Base-by-base conservation (phyloP, 352 stramenopile genomes). In the Saprolegnia parasitica region DNA sequence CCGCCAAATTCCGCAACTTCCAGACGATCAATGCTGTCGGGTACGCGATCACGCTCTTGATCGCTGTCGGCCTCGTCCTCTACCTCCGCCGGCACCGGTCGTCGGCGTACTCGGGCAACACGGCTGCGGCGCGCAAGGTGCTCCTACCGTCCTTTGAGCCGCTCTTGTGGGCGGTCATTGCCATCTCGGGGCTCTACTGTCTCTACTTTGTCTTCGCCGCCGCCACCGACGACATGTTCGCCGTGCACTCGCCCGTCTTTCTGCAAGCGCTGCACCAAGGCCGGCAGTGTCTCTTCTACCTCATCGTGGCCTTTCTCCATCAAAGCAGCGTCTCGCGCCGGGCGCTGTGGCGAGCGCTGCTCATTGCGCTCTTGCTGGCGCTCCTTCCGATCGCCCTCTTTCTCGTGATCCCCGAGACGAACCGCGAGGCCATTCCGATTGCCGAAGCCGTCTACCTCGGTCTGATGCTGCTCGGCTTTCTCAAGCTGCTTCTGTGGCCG, bases 31-130 rank as follows among this genome's bases (percentile, higher is more conserved):
- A 83, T 21, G 56, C 76, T 26, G 42, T 79, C 18, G 77, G 77
- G 35, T 86, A 84, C 56, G 70, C 71, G n/a, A 74, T 77, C 66
- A 82, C 84, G 73, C 77, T 76, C 21, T 16, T 58, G 11, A 72
- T 84, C 45, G 77, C 71, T 55, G 37, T 78, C 47, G 46, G 72
- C 21, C 72, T 91, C 15, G 71, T 87, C 26, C 20, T 42, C 11
- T 90, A 89, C 68, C 71, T 90, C 54, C 74, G 83, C 0, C 73
- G 75, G 63, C 88, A 88, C 57, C 80, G 83, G 15, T 68, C 77
- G 32, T 72, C 82, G 9, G 83, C 81, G 13, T 65, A 84, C 26
- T 72, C 70, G 26, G 80, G 83, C 13, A 73, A 91, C 50, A 60
- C 73, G 0, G 73, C 67, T 0, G 81, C 81, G 15, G 73, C 78